A percentile compares a stretch with the other conserved stretches of the same genome.
These are phyloP conservation scores for Backusella psychrophila DNA, from an alignment of 192 early-diverging fungal species.

Conservation along the genomic window DNA sequence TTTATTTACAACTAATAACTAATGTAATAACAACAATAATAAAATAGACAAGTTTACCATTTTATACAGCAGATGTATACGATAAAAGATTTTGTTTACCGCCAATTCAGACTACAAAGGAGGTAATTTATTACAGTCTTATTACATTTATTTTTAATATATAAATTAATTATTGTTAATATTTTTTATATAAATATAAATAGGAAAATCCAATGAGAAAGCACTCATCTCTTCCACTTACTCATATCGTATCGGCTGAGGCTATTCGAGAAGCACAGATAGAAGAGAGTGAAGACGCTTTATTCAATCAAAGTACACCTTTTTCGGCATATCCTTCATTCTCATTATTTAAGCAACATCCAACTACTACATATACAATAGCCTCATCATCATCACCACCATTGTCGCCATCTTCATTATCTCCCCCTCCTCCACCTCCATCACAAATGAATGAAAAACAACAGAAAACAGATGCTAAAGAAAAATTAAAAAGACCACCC, in stretches of 20 bases:
- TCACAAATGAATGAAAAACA: not conserved
- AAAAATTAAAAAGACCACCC: conserved; percentile 54
- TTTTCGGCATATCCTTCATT: conserved; percentile 25
- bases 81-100: conserved; percentile 8
- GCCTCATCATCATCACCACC: not conserved
- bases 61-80: not conserved
- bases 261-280: conserved; percentile 23
- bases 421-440: not conserved
- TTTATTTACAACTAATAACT: not conserved
- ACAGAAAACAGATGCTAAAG: not conserved
- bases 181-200: not conserved
- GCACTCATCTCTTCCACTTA: not conserved
- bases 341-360: conserved; percentile 15
- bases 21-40: not conserved
- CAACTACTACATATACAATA: not conserved
- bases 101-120: not conserved
- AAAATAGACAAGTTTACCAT: not conserved
- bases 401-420: not conserved
- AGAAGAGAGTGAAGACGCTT: conserved; percentile 25
- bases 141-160: not conserved
- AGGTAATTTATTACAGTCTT: not conserved
- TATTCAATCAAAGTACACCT: not conserved
- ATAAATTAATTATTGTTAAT: not conserved
- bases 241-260: conserved; percentile 29
- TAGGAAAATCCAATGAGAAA: not conserved